Evolutionary conservation across 352 stramenopile species (phyloP).

Genomic region (Globisporangium takayamanum): DNA sequence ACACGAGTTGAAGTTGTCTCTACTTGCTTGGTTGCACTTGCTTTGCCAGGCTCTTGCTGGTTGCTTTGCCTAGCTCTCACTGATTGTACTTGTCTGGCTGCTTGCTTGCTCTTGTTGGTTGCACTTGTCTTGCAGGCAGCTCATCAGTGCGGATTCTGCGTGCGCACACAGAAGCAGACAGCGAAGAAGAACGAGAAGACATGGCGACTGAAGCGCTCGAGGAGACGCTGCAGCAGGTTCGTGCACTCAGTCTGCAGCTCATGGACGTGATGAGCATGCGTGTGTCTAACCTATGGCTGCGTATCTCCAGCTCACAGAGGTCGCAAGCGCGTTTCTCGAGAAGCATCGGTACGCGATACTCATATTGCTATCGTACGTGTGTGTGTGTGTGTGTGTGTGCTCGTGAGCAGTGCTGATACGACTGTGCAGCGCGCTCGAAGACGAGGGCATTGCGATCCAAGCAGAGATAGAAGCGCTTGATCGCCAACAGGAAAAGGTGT

Average conservation of each 20-base stretch:
- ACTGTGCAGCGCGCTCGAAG: conserved; percentile 36
- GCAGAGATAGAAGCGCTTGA: conserved; percentile 53
- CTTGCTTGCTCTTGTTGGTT: too few relatives aligned
- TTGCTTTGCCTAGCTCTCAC: too few relatives aligned
- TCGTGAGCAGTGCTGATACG: background rate
- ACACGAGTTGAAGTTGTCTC: conserved; percentile 17
- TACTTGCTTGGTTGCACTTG: too few relatives aligned
- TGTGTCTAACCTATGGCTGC: background rate
- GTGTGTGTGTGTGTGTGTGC: conserved; percentile 1
- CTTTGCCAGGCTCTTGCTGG: too few relatives aligned
- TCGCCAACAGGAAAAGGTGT: conserved; percentile 43
- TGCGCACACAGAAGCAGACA: conserved; percentile 15
- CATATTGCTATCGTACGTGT: background rate
- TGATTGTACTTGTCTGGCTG: too few relatives aligned
- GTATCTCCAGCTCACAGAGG: conserved; percentile 10
- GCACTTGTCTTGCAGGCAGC: background rate
- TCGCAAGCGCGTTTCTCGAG: conserved; percentile 8
- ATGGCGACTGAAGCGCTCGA: conserved; percentile 19
- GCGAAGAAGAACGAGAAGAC: conserved; percentile 7
- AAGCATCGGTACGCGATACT: conserved; percentile 11
- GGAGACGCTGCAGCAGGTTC: conserved; percentile 20
- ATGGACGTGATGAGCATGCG: background rate
- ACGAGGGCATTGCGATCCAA: conserved; percentile 49
- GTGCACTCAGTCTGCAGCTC: background rate
- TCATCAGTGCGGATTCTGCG: conserved; percentile 19